Evolutionary conservation across 2,329 filamentous ascomycete species (phyloP).

Genomic region (Chaetomiaceae sp.): DNA sequence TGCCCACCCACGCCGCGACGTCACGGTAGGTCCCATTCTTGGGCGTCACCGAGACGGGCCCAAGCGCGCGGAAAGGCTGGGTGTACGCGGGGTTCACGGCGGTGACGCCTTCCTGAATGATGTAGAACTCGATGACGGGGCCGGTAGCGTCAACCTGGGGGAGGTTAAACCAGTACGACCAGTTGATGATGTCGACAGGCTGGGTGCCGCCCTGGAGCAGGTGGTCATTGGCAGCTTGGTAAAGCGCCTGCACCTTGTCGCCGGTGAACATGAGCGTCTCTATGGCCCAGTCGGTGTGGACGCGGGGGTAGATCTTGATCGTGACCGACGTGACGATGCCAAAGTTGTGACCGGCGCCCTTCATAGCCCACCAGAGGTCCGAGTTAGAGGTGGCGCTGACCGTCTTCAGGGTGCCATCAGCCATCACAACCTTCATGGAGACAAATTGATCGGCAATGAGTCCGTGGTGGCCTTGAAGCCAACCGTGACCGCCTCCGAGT

Average conservation of each 20-base stretch:
- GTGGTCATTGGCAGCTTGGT: conserved; percentile 38
- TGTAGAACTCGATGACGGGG: conserved; percentile 39
- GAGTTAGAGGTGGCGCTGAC: conserved; percentile 36
- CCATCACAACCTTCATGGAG: conserved; percentile 48
- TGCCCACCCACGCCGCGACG: conserved; percentile 41
- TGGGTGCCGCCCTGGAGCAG: conserved; percentile 34
- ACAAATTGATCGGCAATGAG: conserved; percentile 51
- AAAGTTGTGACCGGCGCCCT: conserved; percentile 56
- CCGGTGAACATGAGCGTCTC: conserved; percentile 41
- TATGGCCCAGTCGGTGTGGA: conserved; percentile 35
- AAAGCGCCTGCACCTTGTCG: conserved; percentile 43
- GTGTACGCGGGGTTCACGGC: conserved; percentile 39
- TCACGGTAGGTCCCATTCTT: conserved; percentile 42
- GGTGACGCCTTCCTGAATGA: conserved; percentile 41
- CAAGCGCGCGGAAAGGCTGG: conserved; percentile 40
- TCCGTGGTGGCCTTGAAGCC: conserved; percentile 50
- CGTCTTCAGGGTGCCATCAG: conserved; percentile 41
- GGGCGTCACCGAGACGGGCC: conserved; percentile 33
- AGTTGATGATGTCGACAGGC: conserved; percentile 44
- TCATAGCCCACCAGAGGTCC: conserved; percentile 54
- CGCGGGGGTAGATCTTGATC: conserved; percentile 38
- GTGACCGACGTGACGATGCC: conserved; percentile 49
- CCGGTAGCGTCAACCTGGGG: conserved; percentile 39
- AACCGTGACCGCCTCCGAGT: conserved; percentile 49
- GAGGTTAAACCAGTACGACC: conserved; percentile 44